These are phyloP conservation scores for Salix udensis DNA, from an alignment of 345 rosid genomes.

Conservation along the genomic window DNA sequence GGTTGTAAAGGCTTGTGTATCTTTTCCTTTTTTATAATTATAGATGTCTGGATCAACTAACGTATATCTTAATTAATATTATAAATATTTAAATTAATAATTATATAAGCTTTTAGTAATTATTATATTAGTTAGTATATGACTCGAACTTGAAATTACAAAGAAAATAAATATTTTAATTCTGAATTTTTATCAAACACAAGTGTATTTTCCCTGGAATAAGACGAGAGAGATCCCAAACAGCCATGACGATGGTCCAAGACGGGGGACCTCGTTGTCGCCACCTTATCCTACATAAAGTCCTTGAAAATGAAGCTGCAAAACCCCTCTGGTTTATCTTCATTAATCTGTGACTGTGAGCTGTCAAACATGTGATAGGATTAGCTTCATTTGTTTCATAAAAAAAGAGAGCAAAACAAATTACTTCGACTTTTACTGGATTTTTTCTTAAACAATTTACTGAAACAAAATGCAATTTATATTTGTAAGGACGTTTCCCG, in stretches of 20 bases:
- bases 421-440: no score
- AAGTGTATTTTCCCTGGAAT: not conserved
- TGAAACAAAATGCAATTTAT: no score
- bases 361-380: not conserved
- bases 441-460: no score
- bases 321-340: not conserved
- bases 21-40: not conserved
- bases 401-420: no score
- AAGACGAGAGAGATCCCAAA: not conserved
- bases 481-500: no score
- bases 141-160: no score
- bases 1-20: not conserved
- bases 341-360: not conserved
- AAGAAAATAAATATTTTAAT: no score
- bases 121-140: no score
- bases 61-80: fast-evolving
- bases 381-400: not conserved
- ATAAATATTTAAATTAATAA: no score
- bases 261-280: not conserved
- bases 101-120: no score
- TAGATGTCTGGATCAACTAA: no score
- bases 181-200: no score
- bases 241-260: not conserved
- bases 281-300: not conserved
- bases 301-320: not conserved